Base-by-base conservation (phyloP, 306 rosid genomes). In the Fagus sylvatica region DNA sequence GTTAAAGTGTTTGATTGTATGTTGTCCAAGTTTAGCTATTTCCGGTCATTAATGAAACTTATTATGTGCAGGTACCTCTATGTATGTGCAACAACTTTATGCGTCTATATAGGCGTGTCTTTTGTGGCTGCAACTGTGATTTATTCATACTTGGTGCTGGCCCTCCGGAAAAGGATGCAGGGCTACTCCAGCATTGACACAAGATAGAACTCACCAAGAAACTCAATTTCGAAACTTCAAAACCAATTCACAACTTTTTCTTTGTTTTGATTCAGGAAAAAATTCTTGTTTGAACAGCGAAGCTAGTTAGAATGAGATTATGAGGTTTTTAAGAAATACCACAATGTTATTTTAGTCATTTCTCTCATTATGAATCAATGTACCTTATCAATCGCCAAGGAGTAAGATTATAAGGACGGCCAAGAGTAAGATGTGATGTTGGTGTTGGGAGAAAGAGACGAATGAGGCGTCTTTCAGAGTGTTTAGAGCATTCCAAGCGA, bases 81-180 rank as follows among this genome's bases (percentile, higher is more conserved):
- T 80, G 91, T 81, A 59, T 90, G 92, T 71, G 90, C 93, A 33
- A 85, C 90, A 8, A 92, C 93, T 2, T 78, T 89, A 48, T 90
- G 93, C 74, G 84, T 92, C 70, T 89, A 89, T 75, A 72, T 83
- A 3, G 95, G 93, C 37, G 90, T 88, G 72, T 81, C 71, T 70
- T 60, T 87, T 71, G 91, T 92, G 49, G 87, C 85, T 71, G 77
- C 85, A 61, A 94, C 97, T 4, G 86, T 92, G 75, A 61, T 84
- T 74, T 79, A 90, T 81, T 77, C 93, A n/a, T 87, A 72, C 60
- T 37, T 59, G 79, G 97, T 90, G 80, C 80, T 89, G 67, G 81
- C 81, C 43, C 28, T 81, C 80, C 85, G 77, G 74, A 84, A 74
- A 85, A 84, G 37, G 65, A 71, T n/a, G 77, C 62, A 9, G 87